Conservation (phyloP, 768 basidiomycete species). For the Boletus rex-veris region DNA sequence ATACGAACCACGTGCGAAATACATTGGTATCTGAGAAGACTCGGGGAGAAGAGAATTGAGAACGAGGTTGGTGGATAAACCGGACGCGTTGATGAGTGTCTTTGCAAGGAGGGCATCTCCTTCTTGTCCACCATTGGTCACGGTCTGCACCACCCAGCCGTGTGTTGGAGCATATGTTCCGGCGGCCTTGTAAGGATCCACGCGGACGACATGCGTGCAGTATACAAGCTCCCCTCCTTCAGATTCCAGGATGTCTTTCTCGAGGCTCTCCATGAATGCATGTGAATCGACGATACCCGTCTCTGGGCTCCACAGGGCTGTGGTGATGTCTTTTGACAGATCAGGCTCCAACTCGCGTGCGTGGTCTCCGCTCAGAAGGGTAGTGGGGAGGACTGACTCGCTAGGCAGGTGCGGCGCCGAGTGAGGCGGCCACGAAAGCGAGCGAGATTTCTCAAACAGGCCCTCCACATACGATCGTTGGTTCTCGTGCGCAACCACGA, state of each 20-base stretch:
- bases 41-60: slow-evolving; percentile 65
- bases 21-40: slow-evolving; percentile 62
- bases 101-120: slow-evolving; percentile 68
- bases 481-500: slow-evolving; percentile 72
- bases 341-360: slow-evolving; percentile 79
- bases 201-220: slow-evolving; percentile 78
- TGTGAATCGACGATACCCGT: slow-evolving; percentile 93
- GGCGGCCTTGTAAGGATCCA: slow-evolving; percentile 57
- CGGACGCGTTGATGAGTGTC: slow-evolving; percentile 80
- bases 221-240: slow-evolving; percentile 69
- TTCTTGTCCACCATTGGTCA: slow-evolving; percentile 48
- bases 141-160: slow-evolving; percentile 88
- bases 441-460: slow-evolving; percentile 60
- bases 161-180: slow-evolving; percentile 24
- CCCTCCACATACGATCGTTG: slow-evolving; percentile 70
- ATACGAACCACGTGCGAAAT: slow-evolving; percentile 83
- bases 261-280: slow-evolving; percentile 75
- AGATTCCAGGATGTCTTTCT: slow-evolving; percentile 73
- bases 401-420: slow-evolving; percentile 26
- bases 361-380: slow-evolving; percentile 63
- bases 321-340: slow-evolving; percentile 63
- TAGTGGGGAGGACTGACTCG: slow-evolving; percentile 52
- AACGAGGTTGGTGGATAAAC: slow-evolving; percentile 67
- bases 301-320: slow-evolving; percentile 76
- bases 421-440: slow-evolving; percentile 49